These are phyloP conservation scores for Wickerhamiella azyma DNA, from an alignment of 805 yeast genomes.

Conservation along the genomic window DNA sequence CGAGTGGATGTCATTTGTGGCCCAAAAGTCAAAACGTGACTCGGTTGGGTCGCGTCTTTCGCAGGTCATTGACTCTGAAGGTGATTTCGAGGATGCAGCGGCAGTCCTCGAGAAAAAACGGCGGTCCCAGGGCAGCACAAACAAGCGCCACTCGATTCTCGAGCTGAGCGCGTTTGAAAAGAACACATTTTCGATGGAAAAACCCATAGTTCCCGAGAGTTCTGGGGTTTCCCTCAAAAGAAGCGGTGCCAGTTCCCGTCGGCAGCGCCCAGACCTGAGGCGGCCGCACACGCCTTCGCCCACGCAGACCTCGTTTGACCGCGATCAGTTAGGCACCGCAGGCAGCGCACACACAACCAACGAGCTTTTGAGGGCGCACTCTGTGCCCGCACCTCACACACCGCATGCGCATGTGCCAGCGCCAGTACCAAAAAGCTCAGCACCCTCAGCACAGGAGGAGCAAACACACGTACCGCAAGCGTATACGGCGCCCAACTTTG, in stretches of 20 bases:
- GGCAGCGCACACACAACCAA: too few species aligned
- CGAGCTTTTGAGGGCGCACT: too few species aligned
- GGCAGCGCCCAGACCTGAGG: constrained; percentile 2
- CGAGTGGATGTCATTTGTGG: constrained; percentile 37
- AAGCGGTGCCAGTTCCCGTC: constrained; percentile 6
- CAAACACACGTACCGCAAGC: not conserved
- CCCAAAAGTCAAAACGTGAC: constrained; percentile 21
- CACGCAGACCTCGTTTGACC: not conserved
- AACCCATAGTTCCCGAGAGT: constrained; percentile 1
- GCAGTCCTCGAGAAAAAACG: constrained; percentile 22
- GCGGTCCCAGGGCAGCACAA: constrained; percentile 13
- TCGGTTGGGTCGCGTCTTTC: constrained; percentile 23
- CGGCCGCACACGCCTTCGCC: not conserved
- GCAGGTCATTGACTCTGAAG: constrained; percentile 24
- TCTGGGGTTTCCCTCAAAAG: constrained; percentile 8
- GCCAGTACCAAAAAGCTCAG: too few species aligned
- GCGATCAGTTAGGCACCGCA: not conserved
- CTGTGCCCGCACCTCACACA: too few species aligned
- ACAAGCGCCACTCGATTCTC: constrained; percentile 20
- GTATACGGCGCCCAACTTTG: not conserved
- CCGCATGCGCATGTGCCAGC: too few species aligned
- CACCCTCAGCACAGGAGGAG: too few species aligned
- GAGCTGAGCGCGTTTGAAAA: constrained; percentile 46
- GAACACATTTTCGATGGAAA: constrained; percentile 40
- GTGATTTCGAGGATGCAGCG: constrained; percentile 24